These are phyloP conservation scores for Penicillium atrosanguineum DNA, from an alignment of 495 filamentous ascomycete species.

Conservation along the genomic window DNA sequence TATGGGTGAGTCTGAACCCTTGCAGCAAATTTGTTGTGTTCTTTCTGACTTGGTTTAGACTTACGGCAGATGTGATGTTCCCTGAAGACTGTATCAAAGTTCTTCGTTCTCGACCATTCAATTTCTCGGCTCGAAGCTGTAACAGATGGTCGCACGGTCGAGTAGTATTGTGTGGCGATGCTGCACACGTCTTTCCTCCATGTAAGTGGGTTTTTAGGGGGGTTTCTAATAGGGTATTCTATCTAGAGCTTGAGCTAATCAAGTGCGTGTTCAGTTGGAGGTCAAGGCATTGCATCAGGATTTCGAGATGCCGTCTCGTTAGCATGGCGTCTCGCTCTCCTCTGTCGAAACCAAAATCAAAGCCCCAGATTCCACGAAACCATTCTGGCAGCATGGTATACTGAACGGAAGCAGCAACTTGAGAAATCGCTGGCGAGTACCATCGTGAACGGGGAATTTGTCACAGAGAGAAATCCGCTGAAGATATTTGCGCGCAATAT, in stretches of 20 bases:
- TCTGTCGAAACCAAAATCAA: constrained; percentile 17
- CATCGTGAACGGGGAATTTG: constrained; percentile 33
- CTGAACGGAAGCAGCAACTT: constrained; percentile 40
- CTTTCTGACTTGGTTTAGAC: constrained; percentile 3
- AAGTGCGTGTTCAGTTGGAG: constrained; percentile 34
- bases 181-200: constrained; percentile 56
- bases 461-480: constrained; percentile 23
- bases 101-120: constrained; percentile 47
- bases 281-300: constrained; percentile 51
- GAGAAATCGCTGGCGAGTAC: constrained; percentile 32
- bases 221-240: background rate
- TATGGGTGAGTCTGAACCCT: constrained; percentile 29
- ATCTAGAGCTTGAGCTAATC: background rate
- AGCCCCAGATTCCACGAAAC: constrained; percentile 10
- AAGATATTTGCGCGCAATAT: constrained; percentile 32
- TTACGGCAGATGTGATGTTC: constrained; percentile 31
- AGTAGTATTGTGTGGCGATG: constrained; percentile 48
- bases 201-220: too few species aligned
- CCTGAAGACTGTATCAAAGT: constrained; percentile 48
- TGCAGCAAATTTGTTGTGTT: too few species aligned
- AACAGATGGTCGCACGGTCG: constrained; percentile 48
- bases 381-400: constrained; percentile 31
- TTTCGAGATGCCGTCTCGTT: constrained; percentile 33
- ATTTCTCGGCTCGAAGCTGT: constrained; percentile 43
- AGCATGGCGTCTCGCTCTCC: constrained; percentile 47